Base-by-base conservation (phyloP, 257 asterid species). In the Penstemon newberryi region DNA sequence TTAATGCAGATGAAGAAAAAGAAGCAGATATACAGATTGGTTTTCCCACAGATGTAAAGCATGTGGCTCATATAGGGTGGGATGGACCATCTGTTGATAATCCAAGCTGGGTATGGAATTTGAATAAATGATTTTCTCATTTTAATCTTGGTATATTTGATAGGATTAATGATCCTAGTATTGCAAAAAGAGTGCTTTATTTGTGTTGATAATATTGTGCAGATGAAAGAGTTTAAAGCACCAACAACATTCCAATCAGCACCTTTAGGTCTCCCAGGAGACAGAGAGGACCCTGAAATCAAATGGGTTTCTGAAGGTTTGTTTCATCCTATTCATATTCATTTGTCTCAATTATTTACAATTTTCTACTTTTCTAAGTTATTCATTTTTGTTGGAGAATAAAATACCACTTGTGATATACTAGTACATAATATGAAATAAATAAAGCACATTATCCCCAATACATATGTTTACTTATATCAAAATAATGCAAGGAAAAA, bases 31-130 rank as follows among this genome's bases (percentile, higher is more conserved):
- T 94, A 43, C 86, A 91, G 79, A 94, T 94, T 81, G 99, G 97
- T 33, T 73, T 84, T 12, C 99, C 97, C 60, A 91, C 96, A 57
- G 97, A 94, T 76, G 99, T 94, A 70, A 94, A 94, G 83, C 99
- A 94, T 72, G 97, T 94, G 56, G 97, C 96, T 71, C 99, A 94
- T 61, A 93, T 93, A 6, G 98, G 98, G 67, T 86, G 93, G 91
- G 96, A 92, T 76, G 98, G 96, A 18, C 87, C 96, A 33, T 75
- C 90, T 6, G 81, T 81, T 45, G 95, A 82, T 39, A 52, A 77
- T 66, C 96, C 96, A 11, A 87, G 88, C 82, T 92, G 96, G 98
- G 98, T 75, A 71, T 57, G 33, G 47, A 8, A 12, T 11, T 7
- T 46, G 5, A 6, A 5, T 7, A 4, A 8, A 47, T 42, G 12